These are phyloP conservation scores for Tuber indicum DNA, from an alignment of 495 filamentous ascomycete species.

Conservation along the genomic window DNA sequence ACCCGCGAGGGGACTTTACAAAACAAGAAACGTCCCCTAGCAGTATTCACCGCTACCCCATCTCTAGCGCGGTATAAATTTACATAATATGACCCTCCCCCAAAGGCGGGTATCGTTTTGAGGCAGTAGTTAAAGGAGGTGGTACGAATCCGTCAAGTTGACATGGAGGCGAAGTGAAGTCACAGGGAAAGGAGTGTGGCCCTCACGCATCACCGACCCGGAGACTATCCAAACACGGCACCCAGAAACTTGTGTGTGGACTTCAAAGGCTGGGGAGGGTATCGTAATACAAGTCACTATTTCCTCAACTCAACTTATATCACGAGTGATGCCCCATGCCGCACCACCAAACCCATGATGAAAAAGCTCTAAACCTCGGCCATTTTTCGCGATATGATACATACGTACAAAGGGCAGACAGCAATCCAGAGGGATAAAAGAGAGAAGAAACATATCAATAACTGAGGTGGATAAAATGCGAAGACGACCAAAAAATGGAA, in stretches of 20 bases:
- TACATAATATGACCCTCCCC: no score
- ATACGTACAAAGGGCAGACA: not conserved
- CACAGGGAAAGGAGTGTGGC: not conserved
- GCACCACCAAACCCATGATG: not conserved
- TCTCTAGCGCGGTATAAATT: no score
- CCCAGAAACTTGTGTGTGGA: not conserved
- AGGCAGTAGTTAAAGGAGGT: not conserved
- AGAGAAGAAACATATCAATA: not conserved
- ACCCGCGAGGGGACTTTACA: not conserved
- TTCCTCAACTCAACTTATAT: not conserved
- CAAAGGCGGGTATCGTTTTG: not conserved
- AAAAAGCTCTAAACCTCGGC: not conserved
- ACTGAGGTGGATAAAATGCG: not conserved
- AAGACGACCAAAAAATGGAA: not conserved
- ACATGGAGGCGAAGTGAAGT: not conserved
- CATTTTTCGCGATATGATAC: not conserved
- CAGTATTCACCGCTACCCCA: no score
- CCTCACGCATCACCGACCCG: not conserved
- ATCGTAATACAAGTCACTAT: not conserved
- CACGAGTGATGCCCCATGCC: not conserved
- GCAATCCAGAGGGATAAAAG: not conserved
- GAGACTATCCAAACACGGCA: not conserved
- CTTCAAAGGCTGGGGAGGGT: not conserved
- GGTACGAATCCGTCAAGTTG: not conserved
- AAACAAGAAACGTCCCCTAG: no score